Conservation (phyloP, 768 basidiomycete species). For the Boletus rubroflammeus region DNA sequence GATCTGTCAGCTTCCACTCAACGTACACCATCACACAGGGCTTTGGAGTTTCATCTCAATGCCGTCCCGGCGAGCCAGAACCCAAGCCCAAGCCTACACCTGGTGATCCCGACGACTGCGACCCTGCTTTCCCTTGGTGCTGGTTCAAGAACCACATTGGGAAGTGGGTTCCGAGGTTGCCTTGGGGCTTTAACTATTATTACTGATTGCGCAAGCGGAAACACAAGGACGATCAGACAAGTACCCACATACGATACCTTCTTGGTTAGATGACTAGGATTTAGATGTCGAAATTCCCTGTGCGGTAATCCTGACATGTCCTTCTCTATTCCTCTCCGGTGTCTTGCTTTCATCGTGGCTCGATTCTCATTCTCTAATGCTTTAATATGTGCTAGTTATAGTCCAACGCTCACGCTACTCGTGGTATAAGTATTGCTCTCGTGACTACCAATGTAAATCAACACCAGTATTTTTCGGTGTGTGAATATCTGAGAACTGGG, state of each 20-base stretch:
- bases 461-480: too few relatives aligned
- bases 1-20: background rate
- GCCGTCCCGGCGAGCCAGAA: slow-evolving; percentile 20
- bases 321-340: background rate
- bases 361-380: slow-evolving; percentile 5
- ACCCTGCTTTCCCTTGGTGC: slow-evolving; percentile 12
- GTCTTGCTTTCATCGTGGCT: slow-evolving; percentile 5
- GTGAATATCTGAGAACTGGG: too few relatives aligned
- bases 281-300: slow-evolving; percentile 4
- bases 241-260: slow-evolving; percentile 18
- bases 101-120: slow-evolving; percentile 29
- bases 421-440: background rate
- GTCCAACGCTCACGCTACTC: background rate
- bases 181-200: slow-evolving; percentile 13
- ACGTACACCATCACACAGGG: slow-evolving; percentile 33
- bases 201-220: slow-evolving; percentile 4
- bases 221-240: slow-evolving; percentile 1
- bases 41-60: slow-evolving; percentile 38
- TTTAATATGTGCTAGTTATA: slow-evolving; percentile 9
- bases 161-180: slow-evolving; percentile 17
- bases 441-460: background rate
- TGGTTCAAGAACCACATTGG: slow-evolving; percentile 6
- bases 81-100: slow-evolving; percentile 22
- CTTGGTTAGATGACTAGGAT: slow-evolving; percentile 8
- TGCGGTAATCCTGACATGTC: background rate